Evolutionary conservation across 2,329 filamentous ascomycete species (phyloP), one percentile per base, ranked within the genome.

Genomic region (Chaetomium strumarium): DNA sequence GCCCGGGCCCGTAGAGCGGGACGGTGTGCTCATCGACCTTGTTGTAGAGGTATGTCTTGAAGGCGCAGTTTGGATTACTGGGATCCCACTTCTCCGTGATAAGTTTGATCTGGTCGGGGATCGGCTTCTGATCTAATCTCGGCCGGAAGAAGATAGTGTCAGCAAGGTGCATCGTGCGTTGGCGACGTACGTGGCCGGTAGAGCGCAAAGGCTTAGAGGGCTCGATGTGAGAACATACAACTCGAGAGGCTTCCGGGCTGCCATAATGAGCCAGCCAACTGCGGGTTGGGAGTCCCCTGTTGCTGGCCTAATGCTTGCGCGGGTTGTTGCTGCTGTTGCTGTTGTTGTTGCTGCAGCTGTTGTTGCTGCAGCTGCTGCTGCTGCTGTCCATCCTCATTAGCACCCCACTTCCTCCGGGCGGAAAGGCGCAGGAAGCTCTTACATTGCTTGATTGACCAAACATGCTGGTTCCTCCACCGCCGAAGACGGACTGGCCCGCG

Each of bases 11-110:
- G 68, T 87, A 91, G 68, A 86, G 90, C 11, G 86, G 86, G n/a
- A 86, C 84, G 65, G 80, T 79, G 48, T 81, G 79, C 63, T 86
- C 81, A 58, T 86, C 84, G 57, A 91, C 87, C 60, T 88, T 83
- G 71, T 93, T 93, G 76, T 93, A 95, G 68, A 93, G 89, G 73
- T 92, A 92, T 65, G 87, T 76, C 68, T 89, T 86, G 72, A 93
- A 90, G 29, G 80, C 81, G 62, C 86, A 90, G 65, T 81, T 82
- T 19, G 81, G 77, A 66, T 77, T 79, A 24, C 76, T 69, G 1
- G 86, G 83, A 56, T 87, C 77, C 88, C 88, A 93, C 71, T 91
- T 90, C 55, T 81, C 75, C 48, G 81, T 73, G 38, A 93, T 77
- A 24, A 83, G 75, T 55, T 78, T 75, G 67, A 91, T 87, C 67